Conservation (phyloP, 2,329 filamentous ascomycete genomes). For the Claviceps humidiphila region DNA sequence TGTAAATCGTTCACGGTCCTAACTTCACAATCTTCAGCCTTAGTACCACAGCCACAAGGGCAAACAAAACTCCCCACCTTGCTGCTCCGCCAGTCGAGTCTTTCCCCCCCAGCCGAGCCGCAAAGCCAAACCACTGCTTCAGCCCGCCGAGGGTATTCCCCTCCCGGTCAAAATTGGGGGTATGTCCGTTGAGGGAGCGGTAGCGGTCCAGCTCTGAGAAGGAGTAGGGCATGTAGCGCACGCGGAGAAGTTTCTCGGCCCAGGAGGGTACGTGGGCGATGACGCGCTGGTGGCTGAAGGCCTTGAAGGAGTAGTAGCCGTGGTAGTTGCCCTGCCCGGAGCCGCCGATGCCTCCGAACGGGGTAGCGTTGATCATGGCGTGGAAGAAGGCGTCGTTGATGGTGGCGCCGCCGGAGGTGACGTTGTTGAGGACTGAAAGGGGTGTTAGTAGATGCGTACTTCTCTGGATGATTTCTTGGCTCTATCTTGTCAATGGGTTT, state of each 20-base stretch:
- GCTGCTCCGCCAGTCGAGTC: slow-evolving; percentile 25
- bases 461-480: too few species aligned
- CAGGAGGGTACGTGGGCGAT: slow-evolving; percentile 24
- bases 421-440: slow-evolving; percentile 19
- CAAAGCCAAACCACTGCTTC: slow-evolving; percentile 39
- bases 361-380: slow-evolving; percentile 25
- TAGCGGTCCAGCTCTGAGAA: slow-evolving; percentile 31
- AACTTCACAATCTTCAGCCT: too few species aligned
- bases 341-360: slow-evolving; percentile 36
- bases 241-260: slow-evolving; percentile 39
- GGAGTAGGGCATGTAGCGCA: slow-evolving; percentile 55
- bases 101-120: slow-evolving; percentile 38
- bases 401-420: slow-evolving; percentile 36
- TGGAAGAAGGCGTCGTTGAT: slow-evolving; percentile 37
- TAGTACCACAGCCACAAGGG: too few species aligned
- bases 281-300: slow-evolving; percentile 27
- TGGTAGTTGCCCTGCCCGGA: slow-evolving; percentile 36
- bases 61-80: too few species aligned
- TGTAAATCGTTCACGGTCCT: too few species aligned
- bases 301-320: slow-evolving; percentile 32
- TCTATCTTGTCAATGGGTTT: too few species aligned
- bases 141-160: slow-evolving; percentile 38
- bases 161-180: slow-evolving; percentile 49
- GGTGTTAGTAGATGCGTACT: not conserved
- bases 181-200: slow-evolving; percentile 26